Percentiles rank a stretch among this genome's conserved stretches.
Evolutionary conservation across 257 asterid genomes (phyloP).

Genomic region (Leptodermis oblonga): DNA sequence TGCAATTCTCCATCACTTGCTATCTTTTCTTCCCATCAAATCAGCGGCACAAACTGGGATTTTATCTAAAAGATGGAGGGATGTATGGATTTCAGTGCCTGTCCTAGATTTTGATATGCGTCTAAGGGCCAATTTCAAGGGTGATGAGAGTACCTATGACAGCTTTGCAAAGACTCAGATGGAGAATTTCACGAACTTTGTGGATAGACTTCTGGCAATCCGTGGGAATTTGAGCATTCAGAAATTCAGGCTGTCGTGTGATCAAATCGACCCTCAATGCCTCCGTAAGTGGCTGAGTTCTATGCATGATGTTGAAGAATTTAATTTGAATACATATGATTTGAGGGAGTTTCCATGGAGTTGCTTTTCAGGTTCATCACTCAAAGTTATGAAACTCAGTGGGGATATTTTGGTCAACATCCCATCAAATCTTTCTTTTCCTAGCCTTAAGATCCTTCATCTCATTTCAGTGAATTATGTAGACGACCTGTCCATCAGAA

Average conservation of each 20-base stretch:
- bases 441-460: neutral
- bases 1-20: neutral
- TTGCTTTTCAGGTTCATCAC: neutral
- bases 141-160: neutral
- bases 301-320: conserved; percentile 1
- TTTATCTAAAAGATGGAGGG: conserved; percentile 11
- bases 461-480: neutral
- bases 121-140: neutral
- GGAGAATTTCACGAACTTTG: neutral
- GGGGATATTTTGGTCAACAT: neutral
- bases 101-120: conserved; percentile 2
- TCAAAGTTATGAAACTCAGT: neutral
- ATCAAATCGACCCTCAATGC: neutral
- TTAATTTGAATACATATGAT: neutral
- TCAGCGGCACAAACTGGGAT: conserved; percentile 16
- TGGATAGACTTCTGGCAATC: neutral
- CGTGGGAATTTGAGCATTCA: neutral
- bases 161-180: neutral
- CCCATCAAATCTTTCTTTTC: neutral
- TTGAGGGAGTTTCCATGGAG: neutral
- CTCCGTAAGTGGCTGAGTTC: neutral
- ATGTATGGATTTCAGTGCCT: conserved; percentile 1
- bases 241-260: conserved; percentile 9
- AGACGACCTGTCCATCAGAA: neutral
- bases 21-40: conserved; percentile 9